Percentiles rank a stretch among this genome's conserved stretches.
Evolutionary conservation across 192 early-diverging fungal genomes (phyloP).

Genomic region (Coemansia sp.): DNA sequence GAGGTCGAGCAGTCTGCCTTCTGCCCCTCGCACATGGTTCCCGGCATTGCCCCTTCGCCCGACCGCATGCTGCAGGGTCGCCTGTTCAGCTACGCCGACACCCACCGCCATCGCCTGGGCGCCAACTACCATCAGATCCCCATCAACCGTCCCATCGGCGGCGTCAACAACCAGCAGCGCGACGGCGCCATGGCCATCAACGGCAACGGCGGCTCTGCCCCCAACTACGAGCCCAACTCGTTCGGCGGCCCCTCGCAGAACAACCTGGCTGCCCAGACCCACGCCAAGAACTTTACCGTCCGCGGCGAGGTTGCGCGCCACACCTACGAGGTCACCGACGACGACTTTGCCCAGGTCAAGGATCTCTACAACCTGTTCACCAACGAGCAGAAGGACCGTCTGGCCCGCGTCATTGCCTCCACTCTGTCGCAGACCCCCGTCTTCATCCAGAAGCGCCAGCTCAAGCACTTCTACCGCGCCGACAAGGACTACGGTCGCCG

Average conservation of each 20-base stretch:
- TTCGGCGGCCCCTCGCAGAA: constrained; percentile 59
- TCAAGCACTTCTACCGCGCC: constrained; percentile 68
- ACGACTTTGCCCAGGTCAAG: constrained; percentile 67
- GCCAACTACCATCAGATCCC: constrained; percentile 78
- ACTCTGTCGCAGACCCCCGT: constrained; percentile 62
- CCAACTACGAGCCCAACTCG: constrained; percentile 75
- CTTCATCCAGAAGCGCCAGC: constrained; percentile 67
- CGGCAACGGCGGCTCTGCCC: constrained; percentile 58
- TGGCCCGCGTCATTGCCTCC: constrained; percentile 62
- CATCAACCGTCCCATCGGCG: constrained; percentile 70
- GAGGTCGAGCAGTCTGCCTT: constrained; percentile 83
- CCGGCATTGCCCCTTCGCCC: constrained; percentile 73
- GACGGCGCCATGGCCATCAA: constrained; percentile 67
- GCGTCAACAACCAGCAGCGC: constrained; percentile 70
- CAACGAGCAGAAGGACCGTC: constrained; percentile 59
- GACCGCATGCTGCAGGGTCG: constrained; percentile 86
- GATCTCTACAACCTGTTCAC: constrained; percentile 66
- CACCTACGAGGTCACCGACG: constrained; percentile 55
- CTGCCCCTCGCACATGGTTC: constrained; percentile 72
- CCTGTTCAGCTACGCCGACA: constrained; percentile 81
- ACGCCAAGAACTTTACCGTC: constrained; percentile 47
- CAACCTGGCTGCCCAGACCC: constrained; percentile 56
- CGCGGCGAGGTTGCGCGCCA: constrained; percentile 61
- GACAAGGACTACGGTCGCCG: constrained; percentile 70
- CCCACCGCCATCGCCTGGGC: constrained; percentile 81